A percentile compares a stretch with the other conserved stretches of the same genome.
Conservation (phyloP, 2,329 filamentous ascomycete genomes). For the Claviceps fusiformis region DNA sequence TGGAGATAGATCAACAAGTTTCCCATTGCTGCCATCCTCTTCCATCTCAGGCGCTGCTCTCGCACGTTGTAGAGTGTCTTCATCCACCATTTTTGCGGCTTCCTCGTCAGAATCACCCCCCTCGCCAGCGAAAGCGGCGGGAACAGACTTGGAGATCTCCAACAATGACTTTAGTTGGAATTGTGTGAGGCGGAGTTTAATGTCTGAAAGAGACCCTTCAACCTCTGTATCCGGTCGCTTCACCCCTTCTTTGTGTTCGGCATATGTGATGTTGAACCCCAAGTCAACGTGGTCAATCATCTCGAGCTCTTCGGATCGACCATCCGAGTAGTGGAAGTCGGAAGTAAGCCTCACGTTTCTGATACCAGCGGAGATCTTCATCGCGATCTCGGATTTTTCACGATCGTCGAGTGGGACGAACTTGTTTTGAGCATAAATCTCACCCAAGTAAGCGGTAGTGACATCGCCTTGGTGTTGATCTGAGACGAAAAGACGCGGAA, state of each 20-base stretch:
- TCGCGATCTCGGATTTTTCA: constrained; percentile 59
- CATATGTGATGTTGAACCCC: constrained; percentile 81
- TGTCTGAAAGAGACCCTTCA: constrained; percentile 80
- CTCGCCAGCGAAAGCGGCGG: constrained; percentile 59
- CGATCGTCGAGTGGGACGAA: constrained; percentile 77
- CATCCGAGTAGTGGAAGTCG: constrained; percentile 65
- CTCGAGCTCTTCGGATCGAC: constrained; percentile 70
- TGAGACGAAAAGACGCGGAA: constrained; percentile 64
- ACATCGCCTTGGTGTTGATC: constrained; percentile 63
- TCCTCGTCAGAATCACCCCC: constrained; percentile 63
- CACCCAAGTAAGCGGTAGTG: constrained; percentile 84
- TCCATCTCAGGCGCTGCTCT: constrained; percentile 23
- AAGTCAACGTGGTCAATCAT: constrained; percentile 96
- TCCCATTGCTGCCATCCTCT: constrained; percentile 21
- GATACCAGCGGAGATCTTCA: constrained; percentile 82
- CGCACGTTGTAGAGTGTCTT: constrained; percentile 35
- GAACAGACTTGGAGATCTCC: constrained; percentile 76
- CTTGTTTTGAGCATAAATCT: constrained; percentile 92
- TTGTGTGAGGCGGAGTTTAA: constrained; percentile 81
- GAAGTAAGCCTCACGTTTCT: constrained; percentile 86
- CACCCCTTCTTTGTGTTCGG: constrained; percentile 65
- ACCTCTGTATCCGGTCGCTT: constrained; percentile 86
- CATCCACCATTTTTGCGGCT: constrained; percentile 59
- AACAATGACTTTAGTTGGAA: constrained; percentile 82
- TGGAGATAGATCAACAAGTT: constrained; percentile 45